Evolutionary conservation across 192 early-diverging fungal species (phyloP).

Genomic region (Chytriomyces sp.): DNA sequence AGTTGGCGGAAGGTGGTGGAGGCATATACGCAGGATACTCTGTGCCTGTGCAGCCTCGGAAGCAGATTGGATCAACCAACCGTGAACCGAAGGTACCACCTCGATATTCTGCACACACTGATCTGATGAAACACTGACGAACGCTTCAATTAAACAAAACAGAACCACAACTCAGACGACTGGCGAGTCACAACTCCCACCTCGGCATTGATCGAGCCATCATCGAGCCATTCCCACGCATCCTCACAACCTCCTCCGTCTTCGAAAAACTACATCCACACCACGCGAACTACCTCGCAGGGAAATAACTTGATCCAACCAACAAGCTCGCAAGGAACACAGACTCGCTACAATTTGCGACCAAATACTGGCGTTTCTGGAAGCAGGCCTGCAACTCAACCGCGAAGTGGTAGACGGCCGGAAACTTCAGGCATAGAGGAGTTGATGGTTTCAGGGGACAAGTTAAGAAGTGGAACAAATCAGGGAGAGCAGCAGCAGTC

Average conservation of each 20-base stretch:
- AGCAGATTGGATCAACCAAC: slow-evolving; percentile 27
- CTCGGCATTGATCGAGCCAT: not conserved
- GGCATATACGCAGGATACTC: slow-evolving; percentile 21
- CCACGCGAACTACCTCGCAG: not conserved
- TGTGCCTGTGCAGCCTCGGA: slow-evolving; percentile 26
- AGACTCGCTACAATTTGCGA: slow-evolving; percentile 24
- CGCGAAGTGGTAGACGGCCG: not conserved
- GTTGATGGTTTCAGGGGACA: slow-evolving; percentile 24
- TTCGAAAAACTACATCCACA: not conserved
- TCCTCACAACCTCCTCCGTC: not conserved
- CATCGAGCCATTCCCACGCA: not conserved
- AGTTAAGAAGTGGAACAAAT: not conserved
- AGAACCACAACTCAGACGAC: not conserved
- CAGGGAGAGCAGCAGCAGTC: too few species aligned
- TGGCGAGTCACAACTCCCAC: not conserved
- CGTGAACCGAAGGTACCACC: slow-evolving; percentile 18
- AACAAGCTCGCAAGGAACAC: slow-evolving; percentile 10
- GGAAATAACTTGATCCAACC: not conserved
- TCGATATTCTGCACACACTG: too few species aligned
- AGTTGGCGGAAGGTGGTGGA: slow-evolving; percentile 27
- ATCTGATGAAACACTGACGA: too few species aligned
- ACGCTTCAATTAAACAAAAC: not conserved
- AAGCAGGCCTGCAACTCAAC: not conserved
- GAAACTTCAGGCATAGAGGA: not conserved
- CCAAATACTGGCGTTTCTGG: not conserved